These are phyloP conservation scores for Hypoxylon crocopeplum DNA, from an alignment of 495 filamentous ascomycete genomes.

Conservation along the genomic window DNA sequence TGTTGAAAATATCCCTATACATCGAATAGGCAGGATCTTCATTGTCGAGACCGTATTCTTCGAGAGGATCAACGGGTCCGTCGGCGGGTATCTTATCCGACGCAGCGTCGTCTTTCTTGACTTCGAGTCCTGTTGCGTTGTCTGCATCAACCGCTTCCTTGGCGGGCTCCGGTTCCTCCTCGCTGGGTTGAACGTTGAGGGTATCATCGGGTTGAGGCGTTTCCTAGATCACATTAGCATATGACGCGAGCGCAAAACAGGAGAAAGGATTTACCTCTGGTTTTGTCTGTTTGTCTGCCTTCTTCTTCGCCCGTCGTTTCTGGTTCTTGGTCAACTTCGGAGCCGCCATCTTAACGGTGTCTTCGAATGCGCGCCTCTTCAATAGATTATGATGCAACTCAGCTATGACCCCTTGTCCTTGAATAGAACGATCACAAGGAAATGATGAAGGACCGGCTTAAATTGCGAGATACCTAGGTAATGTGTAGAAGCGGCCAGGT, in stretches of 20 bases:
- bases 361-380: conserved; percentile 9
- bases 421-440: too few relatives aligned
- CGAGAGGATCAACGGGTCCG: conserved; percentile 37
- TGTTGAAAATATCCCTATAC: conserved; percentile 80
- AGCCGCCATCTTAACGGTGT: conserved; percentile 54
- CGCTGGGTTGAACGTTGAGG: conserved; percentile 31
- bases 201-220: conserved; percentile 23
- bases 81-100: conserved; percentile 51
- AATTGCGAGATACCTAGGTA: too few relatives aligned
- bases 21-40: conserved; percentile 81
- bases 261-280: conserved; percentile 45
- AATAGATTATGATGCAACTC: not conserved
- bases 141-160: conserved; percentile 35
- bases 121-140: conserved; percentile 44
- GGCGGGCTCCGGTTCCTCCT: conserved; percentile 33
- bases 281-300: conserved; percentile 75
- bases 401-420: too few relatives aligned
- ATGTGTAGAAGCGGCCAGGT: too few relatives aligned
- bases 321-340: conserved; percentile 83
- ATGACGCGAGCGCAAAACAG: conserved; percentile 6
- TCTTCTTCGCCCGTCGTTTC: conserved; percentile 86
- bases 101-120: conserved; percentile 47
- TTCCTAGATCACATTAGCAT: conserved; percentile 29
- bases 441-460: too few relatives aligned
- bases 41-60: conserved; percentile 55